Evolutionary conservation across 352 stramenopile genomes (phyloP), one percentile per base, ranked within the genome.

Genomic region (Phytophthora idaei): DNA sequence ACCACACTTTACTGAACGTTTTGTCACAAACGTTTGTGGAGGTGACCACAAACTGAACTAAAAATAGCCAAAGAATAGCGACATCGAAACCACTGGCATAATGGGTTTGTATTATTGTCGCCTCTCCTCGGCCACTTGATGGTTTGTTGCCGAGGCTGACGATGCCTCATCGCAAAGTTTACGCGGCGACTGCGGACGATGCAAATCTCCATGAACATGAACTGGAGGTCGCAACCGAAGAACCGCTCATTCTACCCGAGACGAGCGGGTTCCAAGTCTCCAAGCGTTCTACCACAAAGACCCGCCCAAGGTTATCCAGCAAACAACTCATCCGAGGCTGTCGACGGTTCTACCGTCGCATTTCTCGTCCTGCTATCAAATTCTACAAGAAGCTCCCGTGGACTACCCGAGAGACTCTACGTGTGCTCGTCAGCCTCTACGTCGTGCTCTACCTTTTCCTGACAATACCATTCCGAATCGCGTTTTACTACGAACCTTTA

Each of bases 161-260:
- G 37, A 73, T 73, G 66, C 53, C 66, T 14, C 66, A 57, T 45
- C 53, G 27, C 47, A 73, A 73, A 69, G 66, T 73, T 34, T 73
- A 69, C 39, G 66, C 60, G 36, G 51, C 64, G 6, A 31, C 17
- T 42, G n/a, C 12, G 14, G 56, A 57, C 28, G 53, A 57, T 21
- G 37, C n/a, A 12, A 42, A 54, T 47, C 51, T 47, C 25, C 36
- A 62, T 15, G 62, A 64, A 27, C 2, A 61, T 12, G 62, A 64
- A 27, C 2, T 65, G 21, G 21, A 36, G 10, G 54, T 37, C 6
- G 47, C 63, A 25, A 34, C 48, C 5, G 56, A 66, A 25, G 56
- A 71, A 2, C 31, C 28, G 3, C 12, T 44, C 5, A 27, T 27
- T 31, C 21, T n/a, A 10, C 6, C n/a, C 0, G 5, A 4, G 3